Conservation (phyloP, 148 eudicot species). For the Rhododendron simsii region DNA sequence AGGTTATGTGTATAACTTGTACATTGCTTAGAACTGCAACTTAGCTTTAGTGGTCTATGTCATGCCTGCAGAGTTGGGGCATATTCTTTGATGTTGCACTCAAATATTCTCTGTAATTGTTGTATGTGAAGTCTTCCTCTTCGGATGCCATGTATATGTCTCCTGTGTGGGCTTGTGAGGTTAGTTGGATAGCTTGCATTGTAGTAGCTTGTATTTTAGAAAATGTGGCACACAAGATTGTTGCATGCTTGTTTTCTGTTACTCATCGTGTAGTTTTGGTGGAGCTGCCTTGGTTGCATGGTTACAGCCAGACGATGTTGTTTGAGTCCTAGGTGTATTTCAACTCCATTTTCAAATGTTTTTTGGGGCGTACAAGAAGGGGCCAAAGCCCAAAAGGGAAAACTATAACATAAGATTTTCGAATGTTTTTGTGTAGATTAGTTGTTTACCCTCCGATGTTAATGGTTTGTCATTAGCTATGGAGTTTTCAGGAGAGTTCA, state of each 20-base stretch:
- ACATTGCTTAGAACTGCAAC: not conserved
- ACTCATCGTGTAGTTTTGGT: not conserved
- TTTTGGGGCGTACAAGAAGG: no score
- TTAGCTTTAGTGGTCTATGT: not conserved
- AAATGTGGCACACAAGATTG: not conserved
- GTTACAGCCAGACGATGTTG: not conserved
- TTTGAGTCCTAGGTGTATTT: not conserved
- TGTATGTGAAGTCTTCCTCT: not conserved
- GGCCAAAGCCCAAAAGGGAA: no score
- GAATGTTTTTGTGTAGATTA: not conserved
- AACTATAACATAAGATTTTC: no score
- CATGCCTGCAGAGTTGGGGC: not conserved
- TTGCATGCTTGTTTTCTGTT: not conserved
- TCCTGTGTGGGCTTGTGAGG: not conserved
- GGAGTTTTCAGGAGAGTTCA: not conserved
- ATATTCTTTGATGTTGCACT: conserved; percentile 3
- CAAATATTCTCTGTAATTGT: not conserved
- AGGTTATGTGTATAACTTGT: not conserved
- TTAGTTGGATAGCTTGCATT: not conserved
- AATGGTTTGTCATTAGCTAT: not conserved
- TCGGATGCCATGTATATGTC: not conserved
- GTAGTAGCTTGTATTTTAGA: not conserved
- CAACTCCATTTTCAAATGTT: no score
- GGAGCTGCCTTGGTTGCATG: not conserved
- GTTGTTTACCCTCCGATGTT: not conserved